These are phyloP conservation scores for Podospora conica DNA, from an alignment of 495 filamentous ascomycete species.

Conservation along the genomic window DNA sequence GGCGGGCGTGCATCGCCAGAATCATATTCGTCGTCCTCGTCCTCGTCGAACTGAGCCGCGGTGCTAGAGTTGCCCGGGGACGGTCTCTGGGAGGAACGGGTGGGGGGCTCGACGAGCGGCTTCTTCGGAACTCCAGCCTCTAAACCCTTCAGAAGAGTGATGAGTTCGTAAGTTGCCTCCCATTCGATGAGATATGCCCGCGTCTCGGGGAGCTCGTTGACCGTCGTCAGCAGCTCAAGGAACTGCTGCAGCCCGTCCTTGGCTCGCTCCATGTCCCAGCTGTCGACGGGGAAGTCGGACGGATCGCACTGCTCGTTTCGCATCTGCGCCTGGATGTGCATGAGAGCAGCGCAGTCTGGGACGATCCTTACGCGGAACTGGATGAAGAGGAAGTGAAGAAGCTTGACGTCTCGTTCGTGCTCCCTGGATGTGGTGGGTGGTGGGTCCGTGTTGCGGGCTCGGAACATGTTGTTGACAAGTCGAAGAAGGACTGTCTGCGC, in stretches of 20 bases:
- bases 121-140: conserved; percentile 75
- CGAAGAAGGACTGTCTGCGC: conserved; percentile 89
- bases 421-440: conserved; percentile 44
- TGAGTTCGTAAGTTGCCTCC: conserved; percentile 78
- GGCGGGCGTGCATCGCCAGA: conserved; percentile 43
- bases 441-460: conserved; percentile 56
- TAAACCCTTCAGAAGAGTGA: conserved; percentile 76
- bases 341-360: conserved; percentile 85
- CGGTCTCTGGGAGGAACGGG: conserved; percentile 12
- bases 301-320: conserved; percentile 42
- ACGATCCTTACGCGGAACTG: conserved; percentile 88
- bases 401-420: conserved; percentile 44
- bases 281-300: conserved; percentile 84
- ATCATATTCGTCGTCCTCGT: conserved; percentile 36
- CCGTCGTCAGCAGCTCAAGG: conserved; percentile 86
- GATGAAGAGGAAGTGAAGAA: conserved; percentile 85
- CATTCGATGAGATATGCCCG: conserved; percentile 73
- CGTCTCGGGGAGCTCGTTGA: conserved; percentile 61
- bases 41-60: conserved; percentile 16
- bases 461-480: conserved; percentile 82
- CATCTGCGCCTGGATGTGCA: conserved; percentile 88
- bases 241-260: conserved; percentile 83
- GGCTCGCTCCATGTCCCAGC: conserved; percentile 93
- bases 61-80: conserved; percentile 22
- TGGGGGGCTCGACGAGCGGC: conserved; percentile 28